Conservation (phyloP, 345 rosid genomes). For the Hibiscus syriacus region DNA sequence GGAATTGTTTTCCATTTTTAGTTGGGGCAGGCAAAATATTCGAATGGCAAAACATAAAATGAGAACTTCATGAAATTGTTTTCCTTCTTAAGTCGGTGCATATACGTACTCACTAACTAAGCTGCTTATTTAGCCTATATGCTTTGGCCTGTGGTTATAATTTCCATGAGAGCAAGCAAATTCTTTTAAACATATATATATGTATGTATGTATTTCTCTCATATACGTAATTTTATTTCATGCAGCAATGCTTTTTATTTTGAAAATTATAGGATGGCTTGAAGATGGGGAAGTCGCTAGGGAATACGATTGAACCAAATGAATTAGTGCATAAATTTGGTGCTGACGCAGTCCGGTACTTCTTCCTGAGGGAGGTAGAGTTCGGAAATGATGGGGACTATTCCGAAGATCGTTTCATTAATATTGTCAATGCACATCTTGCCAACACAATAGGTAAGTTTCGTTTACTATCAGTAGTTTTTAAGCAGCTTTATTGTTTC, state of each 20-base stretch:
- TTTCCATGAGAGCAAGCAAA: background rate
- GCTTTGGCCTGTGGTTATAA: no score
- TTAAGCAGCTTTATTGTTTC: background rate
- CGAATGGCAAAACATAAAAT: background rate
- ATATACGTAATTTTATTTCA: conserved; percentile 36
- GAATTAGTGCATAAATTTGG: conserved; percentile 78
- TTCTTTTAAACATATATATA: background rate
- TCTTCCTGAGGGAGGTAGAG: conserved; percentile 84
- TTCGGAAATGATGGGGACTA: conserved; percentile 94
- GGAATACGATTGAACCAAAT: conserved; percentile 81
- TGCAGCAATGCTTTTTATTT: conserved; percentile 44
- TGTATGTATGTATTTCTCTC: no score
- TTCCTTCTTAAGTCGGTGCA: no score
- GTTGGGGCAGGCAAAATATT: background rate
- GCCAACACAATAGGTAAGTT: conserved; percentile 82
- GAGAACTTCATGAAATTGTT: background rate
- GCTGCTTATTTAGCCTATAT: background rate
- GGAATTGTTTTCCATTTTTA: no score
- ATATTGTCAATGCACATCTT: conserved; percentile 86
- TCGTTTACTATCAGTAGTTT: background rate
- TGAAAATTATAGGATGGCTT: conserved; percentile 74
- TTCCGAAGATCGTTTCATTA: conserved; percentile 81
- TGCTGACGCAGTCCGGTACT: conserved; percentile 83
- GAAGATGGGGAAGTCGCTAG: conserved; percentile 98
- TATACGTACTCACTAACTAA: background rate